Conservation (phyloP, 768 basidiomycete genomes). For the Russula abietina region DNA sequence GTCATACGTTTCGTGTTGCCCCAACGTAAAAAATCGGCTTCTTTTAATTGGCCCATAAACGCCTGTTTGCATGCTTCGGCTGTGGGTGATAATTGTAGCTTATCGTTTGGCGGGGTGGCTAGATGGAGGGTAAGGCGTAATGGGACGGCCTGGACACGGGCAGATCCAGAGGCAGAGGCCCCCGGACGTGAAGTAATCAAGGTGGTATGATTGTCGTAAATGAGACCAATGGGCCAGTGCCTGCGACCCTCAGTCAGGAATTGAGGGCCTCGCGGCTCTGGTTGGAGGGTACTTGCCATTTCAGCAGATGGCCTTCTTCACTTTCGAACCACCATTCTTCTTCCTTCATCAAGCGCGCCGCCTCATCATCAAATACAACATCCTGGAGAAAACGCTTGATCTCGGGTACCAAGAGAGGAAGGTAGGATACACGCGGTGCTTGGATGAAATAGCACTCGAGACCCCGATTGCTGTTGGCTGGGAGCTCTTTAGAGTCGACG, state of each 20-base stretch:
- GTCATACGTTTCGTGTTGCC: constrained; percentile 94
- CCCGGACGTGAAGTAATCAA: constrained; percentile 47
- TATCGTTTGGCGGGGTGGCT: constrained; percentile 80
- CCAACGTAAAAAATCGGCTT: constrained; percentile 96
- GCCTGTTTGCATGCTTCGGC: constrained; percentile 86
- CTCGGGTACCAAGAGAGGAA: constrained; percentile 86
- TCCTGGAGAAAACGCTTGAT: constrained; percentile 85
- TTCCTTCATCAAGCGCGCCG: constrained; percentile 68
- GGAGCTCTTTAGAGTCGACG: constrained; percentile 83
- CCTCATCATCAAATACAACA: constrained; percentile 84
- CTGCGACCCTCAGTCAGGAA: constrained; percentile 38
- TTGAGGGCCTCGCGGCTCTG: neutral
- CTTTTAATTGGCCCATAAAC: constrained; percentile 94
- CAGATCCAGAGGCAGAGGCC: constrained; percentile 35
- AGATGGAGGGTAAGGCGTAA: constrained; percentile 83
- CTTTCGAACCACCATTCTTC: constrained; percentile 99
- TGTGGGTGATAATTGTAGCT: constrained; percentile 71
- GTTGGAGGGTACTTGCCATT: constrained; percentile 53
- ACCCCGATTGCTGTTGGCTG: constrained; percentile 83
- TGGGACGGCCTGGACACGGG: constrained; percentile 46
- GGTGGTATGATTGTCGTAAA: constrained; percentile 81
- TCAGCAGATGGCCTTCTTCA: constrained; percentile 71
- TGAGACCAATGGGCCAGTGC: constrained; percentile 97
- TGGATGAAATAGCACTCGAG: constrained; percentile 88
- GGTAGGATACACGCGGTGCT: constrained; percentile 88